phyloP scores from a whole-genome alignment of 129 eudicot genomes.

The Flaveria trinervia region DNA sequence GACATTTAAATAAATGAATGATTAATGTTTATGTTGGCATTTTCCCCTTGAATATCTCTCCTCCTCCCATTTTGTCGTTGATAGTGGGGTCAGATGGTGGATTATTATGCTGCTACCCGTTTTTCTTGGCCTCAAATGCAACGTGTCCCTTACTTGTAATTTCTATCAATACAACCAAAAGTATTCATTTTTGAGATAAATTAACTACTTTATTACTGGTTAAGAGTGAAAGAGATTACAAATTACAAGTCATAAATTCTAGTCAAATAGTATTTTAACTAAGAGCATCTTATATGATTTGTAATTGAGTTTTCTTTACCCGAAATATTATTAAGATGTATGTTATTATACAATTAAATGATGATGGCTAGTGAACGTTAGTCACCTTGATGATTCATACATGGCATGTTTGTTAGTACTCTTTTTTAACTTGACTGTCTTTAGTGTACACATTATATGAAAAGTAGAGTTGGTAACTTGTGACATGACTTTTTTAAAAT shows the following conservation, averaged over 20 bases:
- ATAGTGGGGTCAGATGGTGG: constrained; percentile 29
- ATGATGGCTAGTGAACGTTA: not conserved
- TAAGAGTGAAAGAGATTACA: no score
- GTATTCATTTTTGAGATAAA: no score
- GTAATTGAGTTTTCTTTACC: no score
- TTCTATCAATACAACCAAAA: no score
- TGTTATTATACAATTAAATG: not conserved
- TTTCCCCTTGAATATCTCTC: constrained; percentile 11
- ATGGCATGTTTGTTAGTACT: constrained; percentile 1
- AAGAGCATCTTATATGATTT: no score
- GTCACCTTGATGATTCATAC: not conserved
- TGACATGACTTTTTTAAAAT: not conserved
- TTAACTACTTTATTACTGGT: no score
- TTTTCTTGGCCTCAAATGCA: constrained; percentile 27
- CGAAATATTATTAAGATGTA: not conserved
- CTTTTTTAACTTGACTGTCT: not conserved
- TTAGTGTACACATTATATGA: not conserved
- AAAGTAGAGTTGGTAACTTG: not conserved
- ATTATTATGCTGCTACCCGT: constrained; percentile 48
- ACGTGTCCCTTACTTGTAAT: constrained; percentile 24
- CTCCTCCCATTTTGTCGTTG: constrained; percentile 37
- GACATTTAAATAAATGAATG: not conserved
- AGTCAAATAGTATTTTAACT: no score
- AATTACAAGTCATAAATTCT: no score
- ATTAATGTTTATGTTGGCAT: constrained; percentile 10